phyloP scores from a whole-genome alignment of 2,329 filamentous ascomycete genomes.

The Stenocarpella maydis region DNA sequence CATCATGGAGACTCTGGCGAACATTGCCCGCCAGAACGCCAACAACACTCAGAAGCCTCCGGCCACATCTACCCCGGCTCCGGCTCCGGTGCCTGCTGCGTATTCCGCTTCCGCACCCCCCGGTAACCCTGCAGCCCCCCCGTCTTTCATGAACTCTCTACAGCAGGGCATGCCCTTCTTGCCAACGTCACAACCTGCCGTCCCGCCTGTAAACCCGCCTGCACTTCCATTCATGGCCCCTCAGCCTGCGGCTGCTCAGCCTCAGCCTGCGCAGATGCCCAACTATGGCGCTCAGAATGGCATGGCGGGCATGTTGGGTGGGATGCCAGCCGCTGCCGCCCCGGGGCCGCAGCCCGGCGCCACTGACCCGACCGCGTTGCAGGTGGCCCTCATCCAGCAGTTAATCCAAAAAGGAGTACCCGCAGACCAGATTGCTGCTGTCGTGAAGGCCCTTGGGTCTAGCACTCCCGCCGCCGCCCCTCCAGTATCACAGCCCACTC shows the following conservation, averaged over 20 bases:
- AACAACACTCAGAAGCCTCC: constrained; percentile 53
- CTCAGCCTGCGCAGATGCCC: constrained; percentile 43
- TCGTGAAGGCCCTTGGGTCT: constrained; percentile 60
- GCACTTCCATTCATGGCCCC: constrained; percentile 47
- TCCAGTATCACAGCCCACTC: constrained; percentile 49
- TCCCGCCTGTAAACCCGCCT: constrained; percentile 68
- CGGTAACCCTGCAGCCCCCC: constrained; percentile 41
- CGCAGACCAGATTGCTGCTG: constrained; percentile 75
- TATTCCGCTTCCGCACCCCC: constrained; percentile 40
- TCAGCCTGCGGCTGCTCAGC: constrained; percentile 40
- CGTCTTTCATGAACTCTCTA: constrained; percentile 36
- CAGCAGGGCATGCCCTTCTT: constrained; percentile 41
- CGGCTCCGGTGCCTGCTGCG: constrained; percentile 42
- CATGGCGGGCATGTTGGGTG: constrained; percentile 49
- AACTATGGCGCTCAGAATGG: constrained; percentile 39
- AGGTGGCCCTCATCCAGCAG: constrained; percentile 78
- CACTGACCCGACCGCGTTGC: constrained; percentile 64
- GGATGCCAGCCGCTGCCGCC: constrained; percentile 45
- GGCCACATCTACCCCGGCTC: constrained; percentile 43
- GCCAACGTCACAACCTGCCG: constrained; percentile 51
- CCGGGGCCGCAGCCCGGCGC: constrained; percentile 47
- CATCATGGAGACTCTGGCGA: constrained; percentile 81
- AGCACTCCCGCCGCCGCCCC: constrained; percentile 46
- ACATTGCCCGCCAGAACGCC: constrained; percentile 79
- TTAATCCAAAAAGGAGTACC: constrained; percentile 79